Evolutionary conservation across 2,329 filamentous ascomycete genomes (phyloP).

Genomic region (Colletotrichum karsti): DNA sequence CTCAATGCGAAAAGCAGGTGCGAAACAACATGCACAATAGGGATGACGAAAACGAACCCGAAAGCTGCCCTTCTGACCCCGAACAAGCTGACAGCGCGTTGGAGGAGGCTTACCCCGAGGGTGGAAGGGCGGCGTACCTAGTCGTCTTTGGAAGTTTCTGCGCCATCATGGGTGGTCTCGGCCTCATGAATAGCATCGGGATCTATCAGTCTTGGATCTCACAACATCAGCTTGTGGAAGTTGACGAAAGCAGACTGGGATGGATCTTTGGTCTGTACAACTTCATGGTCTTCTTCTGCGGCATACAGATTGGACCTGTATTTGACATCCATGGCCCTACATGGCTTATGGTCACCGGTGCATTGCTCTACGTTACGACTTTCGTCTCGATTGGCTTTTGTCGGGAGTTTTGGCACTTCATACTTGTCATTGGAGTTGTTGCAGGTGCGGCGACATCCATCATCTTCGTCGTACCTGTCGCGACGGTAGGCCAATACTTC

Average conservation of each 20-base stretch:
- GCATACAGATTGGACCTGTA: conserved; percentile 73
- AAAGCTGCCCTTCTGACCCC: neutral
- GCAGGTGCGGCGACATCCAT: conserved; percentile 19
- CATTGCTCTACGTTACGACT: conserved; percentile 1
- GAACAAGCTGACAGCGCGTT: neutral
- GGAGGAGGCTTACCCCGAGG: conserved; percentile 67
- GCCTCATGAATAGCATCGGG: conserved; percentile 70
- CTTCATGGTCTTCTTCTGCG: conserved; percentile 74
- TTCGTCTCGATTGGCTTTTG: conserved; percentile 25
- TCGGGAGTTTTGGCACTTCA: conserved; percentile 31
- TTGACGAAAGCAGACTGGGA: conserved; percentile 65
- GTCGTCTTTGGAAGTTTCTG: conserved; percentile 74
- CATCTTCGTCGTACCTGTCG: conserved; percentile 25
- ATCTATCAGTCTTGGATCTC: conserved; percentile 73
- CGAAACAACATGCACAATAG: too few relatives aligned
- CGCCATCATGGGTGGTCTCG: conserved; percentile 68
- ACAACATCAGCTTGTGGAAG: conserved; percentile 65
- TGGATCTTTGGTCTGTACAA: conserved; percentile 78
- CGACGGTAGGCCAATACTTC: neutral
- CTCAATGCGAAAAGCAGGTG: too few relatives aligned
- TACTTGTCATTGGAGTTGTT: conserved; percentile 27
- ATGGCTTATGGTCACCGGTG: conserved; percentile 54
- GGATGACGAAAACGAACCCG: too few relatives aligned
- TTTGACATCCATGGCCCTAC: conserved; percentile 74
- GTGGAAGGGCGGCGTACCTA: conserved; percentile 69